Evolutionary conservation across 164 flowering plant species (phyloP).

Genomic region (Akebia trifoliata): DNA sequence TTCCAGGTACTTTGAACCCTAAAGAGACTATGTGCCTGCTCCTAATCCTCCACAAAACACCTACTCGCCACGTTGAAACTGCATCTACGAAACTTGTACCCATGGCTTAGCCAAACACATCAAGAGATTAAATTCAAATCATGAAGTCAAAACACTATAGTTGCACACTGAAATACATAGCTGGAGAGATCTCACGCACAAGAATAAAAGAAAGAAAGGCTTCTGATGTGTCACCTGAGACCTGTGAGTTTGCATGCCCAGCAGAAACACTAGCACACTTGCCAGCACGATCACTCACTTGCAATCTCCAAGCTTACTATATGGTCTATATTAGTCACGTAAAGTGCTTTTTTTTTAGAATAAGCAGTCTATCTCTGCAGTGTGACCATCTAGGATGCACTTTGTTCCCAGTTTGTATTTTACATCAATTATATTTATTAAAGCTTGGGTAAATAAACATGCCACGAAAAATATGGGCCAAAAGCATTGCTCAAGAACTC

Average conservation of each 20-base stretch:
- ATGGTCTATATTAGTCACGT: not conserved
- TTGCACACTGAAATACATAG: no score
- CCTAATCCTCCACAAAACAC: not conserved
- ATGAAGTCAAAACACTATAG: not conserved
- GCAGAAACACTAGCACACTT: not conserved
- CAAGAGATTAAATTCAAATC: not conserved
- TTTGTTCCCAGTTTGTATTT: no score
- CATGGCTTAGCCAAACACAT: not conserved
- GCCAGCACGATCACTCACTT: not conserved
- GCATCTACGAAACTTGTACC: not conserved
- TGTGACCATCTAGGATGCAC: not conserved
- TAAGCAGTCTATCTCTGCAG: not conserved
- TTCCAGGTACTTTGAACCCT: not conserved
- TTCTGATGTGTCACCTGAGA: no score
- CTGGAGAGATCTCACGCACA: not conserved
- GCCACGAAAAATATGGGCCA: constrained; percentile 16
- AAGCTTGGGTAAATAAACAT: not conserved
- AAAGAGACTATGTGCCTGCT: no score
- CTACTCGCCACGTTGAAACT: not conserved
- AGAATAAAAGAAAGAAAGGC: not conserved
- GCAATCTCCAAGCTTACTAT: not conserved
- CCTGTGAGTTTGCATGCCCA: no score
- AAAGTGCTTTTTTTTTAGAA: not conserved
- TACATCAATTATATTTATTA: no score
- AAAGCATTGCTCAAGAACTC: constrained; percentile 20